Base-by-base conservation (phyloP, 306 rosid genomes). In the Ochetophila trinervis region DNA sequence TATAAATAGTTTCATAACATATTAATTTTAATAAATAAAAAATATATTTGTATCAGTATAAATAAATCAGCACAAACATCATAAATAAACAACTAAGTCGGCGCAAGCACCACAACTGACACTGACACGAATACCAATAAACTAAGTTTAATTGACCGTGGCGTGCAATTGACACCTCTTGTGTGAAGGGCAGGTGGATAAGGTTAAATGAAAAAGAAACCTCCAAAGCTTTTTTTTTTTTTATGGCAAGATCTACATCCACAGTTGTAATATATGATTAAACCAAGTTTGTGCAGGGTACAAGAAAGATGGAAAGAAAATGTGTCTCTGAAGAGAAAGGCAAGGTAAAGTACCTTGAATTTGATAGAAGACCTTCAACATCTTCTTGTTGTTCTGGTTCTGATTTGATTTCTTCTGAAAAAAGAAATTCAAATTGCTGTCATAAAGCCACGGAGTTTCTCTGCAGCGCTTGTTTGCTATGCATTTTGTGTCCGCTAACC, bases 391-490 rank as follows among this genome's bases (percentile, higher is more conserved):
- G 44, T n/a, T 73, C 71, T 19, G 36, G 35, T 44, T 53, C 68
- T 40, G 15, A 18, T 22, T 19, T 8, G 30, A 44, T 48, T 30
- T 68, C 78, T 73, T 11, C 65, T 19, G 42, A 40, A 21, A 74
- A 63, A 42, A 51, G 62, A 45, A 80, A 50, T 17, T 37, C 78
- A 1, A 78, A 57, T 30, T 62, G 68, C 64, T 67, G 73, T 34
- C 83, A 74, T 32, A 78, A 70, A 16, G 9, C 73, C 45, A 45
- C 67, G 0, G 86, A 82, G 66, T 79, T 73, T 27, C 23, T 78
- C 8, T 84, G 91, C 37, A 84, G 79, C 3, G 71, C 83, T 56
- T 86, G 93, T 66, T 30, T 80, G 47, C 77, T 82, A 6, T 86
- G 85, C 73, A 45, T 82, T 22, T 79, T 75, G 48, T 84, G 87